These are phyloP conservation scores for Macrocybe gigantea DNA, from an alignment of 768 basidiomycete species.

Conservation along the genomic window DNA sequence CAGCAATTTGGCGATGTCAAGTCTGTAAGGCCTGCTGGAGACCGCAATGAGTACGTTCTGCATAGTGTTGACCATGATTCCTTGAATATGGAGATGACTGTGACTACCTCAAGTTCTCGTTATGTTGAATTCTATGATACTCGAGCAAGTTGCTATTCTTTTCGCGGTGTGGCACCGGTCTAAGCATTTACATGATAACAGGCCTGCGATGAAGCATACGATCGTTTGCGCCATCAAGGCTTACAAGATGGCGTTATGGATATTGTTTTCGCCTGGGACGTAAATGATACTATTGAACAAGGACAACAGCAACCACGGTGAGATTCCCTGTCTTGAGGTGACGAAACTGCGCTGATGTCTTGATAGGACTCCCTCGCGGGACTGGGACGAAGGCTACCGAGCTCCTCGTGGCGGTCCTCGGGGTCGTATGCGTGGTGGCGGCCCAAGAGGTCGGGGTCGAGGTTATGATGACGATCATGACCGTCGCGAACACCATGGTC, in stretches of 20 bases:
- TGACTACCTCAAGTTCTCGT: slow-evolving; percentile 37
- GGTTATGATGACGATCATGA: slow-evolving; percentile 44
- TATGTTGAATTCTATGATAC: slow-evolving; percentile 95
- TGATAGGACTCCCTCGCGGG: slow-evolving; percentile 8
- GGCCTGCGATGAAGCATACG: slow-evolving; percentile 76
- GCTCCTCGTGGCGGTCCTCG: slow-evolving; percentile 35
- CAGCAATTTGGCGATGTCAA: slow-evolving; percentile 91
- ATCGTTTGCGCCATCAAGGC: slow-evolving; percentile 72
- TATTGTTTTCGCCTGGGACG: slow-evolving; percentile 82
- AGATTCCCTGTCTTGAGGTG: not conserved
- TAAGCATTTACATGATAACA: slow-evolving; percentile 18
- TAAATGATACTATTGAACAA: slow-evolving; percentile 38
- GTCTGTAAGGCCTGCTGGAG: slow-evolving; percentile 57
- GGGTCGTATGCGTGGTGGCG: slow-evolving; percentile 34
- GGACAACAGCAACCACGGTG: slow-evolving; percentile 9
- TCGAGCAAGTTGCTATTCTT: slow-evolving; percentile 42
- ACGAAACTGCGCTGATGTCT: not conserved
- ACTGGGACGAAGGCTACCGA: slow-evolving; percentile 28
- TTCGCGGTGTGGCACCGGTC: slow-evolving; percentile 2
- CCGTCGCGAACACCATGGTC: slow-evolving; percentile 35
- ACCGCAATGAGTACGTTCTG: slow-evolving; percentile 53
- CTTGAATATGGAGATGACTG: not conserved
- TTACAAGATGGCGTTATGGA: slow-evolving; percentile 87
- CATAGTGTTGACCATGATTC: not conserved
- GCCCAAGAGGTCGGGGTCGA: slow-evolving; percentile 34